Evolutionary conservation across 2,329 filamentous ascomycete species (phyloP).

Genomic region (Aureobasidium sp.): DNA sequence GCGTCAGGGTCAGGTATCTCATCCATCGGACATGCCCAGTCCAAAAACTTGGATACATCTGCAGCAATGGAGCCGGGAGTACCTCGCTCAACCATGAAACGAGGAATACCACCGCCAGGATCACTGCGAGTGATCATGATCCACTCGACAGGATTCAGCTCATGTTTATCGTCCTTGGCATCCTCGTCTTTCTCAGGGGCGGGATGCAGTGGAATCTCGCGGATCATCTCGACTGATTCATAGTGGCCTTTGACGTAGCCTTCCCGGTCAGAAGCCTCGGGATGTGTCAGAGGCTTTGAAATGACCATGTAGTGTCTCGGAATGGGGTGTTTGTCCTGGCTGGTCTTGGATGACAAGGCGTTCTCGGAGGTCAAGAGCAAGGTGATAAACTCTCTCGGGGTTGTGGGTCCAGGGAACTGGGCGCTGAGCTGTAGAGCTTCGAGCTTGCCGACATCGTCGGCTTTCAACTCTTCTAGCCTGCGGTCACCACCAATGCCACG

Average conservation of each 20-base stretch:
- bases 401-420: constrained; percentile 82
- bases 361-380: constrained; percentile 61
- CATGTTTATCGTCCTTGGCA: constrained; percentile 22
- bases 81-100: constrained; percentile 85
- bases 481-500: constrained; percentile 80
- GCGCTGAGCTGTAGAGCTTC: constrained; percentile 81
- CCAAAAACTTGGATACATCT: constrained; percentile 73
- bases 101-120: constrained; percentile 78
- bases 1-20: constrained; percentile 33
- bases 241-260: constrained; percentile 81
- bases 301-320: constrained; percentile 77
- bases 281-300: constrained; percentile 75
- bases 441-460: constrained; percentile 54
- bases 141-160: constrained; percentile 69
- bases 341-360: constrained; percentile 44
- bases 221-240: constrained; percentile 84
- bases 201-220: constrained; percentile 61
- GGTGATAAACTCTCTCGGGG: constrained; percentile 81
- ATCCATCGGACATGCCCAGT: constrained; percentile 60
- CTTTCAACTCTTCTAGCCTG: constrained; percentile 56
- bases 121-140: constrained; percentile 88
- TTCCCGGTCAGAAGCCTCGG: constrained; percentile 59
- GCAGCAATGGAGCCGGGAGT: constrained; percentile 73
- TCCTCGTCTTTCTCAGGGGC: constrained; percentile 24
- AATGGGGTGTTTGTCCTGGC: constrained; percentile 29